Percentiles rank a stretch among this genome's conserved stretches.
These are phyloP conservation scores for Aristolochia californica DNA, from an alignment of 164 flowering plant species.

Conservation along the genomic window DNA sequence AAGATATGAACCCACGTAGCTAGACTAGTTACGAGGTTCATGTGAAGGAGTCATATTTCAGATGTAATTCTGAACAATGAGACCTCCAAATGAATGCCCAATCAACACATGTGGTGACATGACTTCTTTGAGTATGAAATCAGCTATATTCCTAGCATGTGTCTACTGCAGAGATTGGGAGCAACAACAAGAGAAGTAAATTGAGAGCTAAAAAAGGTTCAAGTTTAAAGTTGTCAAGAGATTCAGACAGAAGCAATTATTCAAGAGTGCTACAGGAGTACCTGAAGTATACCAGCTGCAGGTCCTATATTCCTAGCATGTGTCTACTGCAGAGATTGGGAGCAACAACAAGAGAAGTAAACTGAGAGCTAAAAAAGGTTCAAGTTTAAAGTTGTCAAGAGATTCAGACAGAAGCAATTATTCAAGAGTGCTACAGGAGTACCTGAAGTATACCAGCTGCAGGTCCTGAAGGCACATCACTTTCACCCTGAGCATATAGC, in stretches of 20 bases:
- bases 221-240: not conserved
- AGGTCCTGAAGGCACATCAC: constrained; percentile 58
- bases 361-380: not conserved
- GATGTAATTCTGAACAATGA: constrained; percentile 64
- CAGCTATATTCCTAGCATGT: constrained; percentile 73
- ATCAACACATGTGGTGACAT: constrained; percentile 52
- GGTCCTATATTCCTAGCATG: constrained; percentile 78
- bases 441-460: constrained; percentile 83
- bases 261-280: too few species aligned
- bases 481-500: constrained; percentile 45
- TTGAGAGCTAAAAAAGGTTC: not conserved
- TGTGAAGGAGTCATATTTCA: constrained; percentile 25
- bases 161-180: constrained; percentile 56
- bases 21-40: constrained; percentile 19
- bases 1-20: not conserved
- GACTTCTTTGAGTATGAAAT: constrained; percentile 47
- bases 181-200: not conserved
- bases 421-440: constrained; percentile 3
- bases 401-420: not conserved
- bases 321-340: constrained; percentile 56
- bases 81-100: constrained; percentile 93
- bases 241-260: too few species aligned
- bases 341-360: not conserved
- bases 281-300: too few species aligned
- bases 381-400: not conserved